Base-by-base conservation (phyloP, 2,329 filamentous ascomycete genomes). In the Nemania sp. region DNA sequence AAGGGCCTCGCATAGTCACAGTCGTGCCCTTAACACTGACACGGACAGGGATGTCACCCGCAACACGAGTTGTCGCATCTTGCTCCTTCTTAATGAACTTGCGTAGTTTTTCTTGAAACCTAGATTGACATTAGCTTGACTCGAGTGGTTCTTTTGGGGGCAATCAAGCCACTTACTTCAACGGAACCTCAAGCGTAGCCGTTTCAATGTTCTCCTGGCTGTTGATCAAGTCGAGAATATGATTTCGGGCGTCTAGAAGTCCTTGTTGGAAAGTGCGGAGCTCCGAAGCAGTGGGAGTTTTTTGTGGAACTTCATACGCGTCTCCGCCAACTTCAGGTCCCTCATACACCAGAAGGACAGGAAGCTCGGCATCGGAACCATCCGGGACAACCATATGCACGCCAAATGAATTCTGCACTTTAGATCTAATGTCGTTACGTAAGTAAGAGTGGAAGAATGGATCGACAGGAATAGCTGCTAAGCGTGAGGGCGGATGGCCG, bases 381-480 rank as follows among this genome's bases (percentile, higher is more conserved):
- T 88, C 83, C 0, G 89, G 89, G 28, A 92, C 79, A 17, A 92
- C 82, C 23, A 92, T 67, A 60, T 88, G 85, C 11, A 93, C 89
- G 59, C 89, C 88, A 61, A 82, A 86, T 26, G 88, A 80, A 53
- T 85, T 77, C 64, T 86, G 83, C 44, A 93, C 77, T 49, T 78
- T 79, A 3, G 81, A 80, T 26, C 80, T 81, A 37, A 89, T 78
- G 31, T 86, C 81, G 54, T 81, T 83, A 52, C 81, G 81, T 42
- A 93, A 75, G 67, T 90, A 86, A 50, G 84, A 78, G 68, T 93
- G 86, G 76, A 89, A 93, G 75, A 94, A 92, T 1, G 88, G 82
- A 63, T 94, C 88, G 22, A 94, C 81, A 14, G 82, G 71, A 11
- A 92, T 70, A 9, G 83, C 80, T 19, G 80, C 77, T 70, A 94